A percentile compares a stretch with the other conserved stretches of the same genome.
Evolutionary conservation across 768 basidiomycete species (phyloP).

Genomic region (Calocybe indica): DNA sequence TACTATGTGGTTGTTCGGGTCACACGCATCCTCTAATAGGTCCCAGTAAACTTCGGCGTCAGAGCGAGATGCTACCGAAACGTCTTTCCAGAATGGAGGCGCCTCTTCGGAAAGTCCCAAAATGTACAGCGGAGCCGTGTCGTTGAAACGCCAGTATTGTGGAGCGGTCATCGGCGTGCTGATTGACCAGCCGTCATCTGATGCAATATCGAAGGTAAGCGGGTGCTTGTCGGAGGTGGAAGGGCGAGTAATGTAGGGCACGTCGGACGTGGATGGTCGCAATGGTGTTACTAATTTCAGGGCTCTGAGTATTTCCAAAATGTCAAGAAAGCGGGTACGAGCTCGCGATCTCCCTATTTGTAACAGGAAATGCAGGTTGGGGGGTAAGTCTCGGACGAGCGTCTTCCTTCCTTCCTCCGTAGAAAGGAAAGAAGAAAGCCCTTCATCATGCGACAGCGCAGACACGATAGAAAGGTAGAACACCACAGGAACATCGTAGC

Average conservation of each 20-base stretch:
- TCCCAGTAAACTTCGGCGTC: conserved; percentile 53
- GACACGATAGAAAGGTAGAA: conserved; percentile 62
- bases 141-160: conserved; percentile 58
- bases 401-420: conserved; percentile 42
- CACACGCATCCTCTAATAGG: conserved; percentile 41
- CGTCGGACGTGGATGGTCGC: conserved; percentile 31
- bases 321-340: conserved; percentile 55
- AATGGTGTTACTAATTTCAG: conserved; percentile 61
- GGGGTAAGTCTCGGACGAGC: conserved; percentile 48
- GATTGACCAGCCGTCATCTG: conserved; percentile 36
- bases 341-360: conserved; percentile 55
- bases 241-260: conserved; percentile 41
- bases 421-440: conserved; percentile 45
- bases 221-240: conserved; percentile 36
- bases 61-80: conserved; percentile 30
- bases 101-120: conserved; percentile 49
- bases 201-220: conserved; percentile 34
- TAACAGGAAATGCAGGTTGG: conserved; percentile 40
- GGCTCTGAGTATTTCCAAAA: conserved; percentile 51
- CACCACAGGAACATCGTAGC: conserved; percentile 58
- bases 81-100: conserved; percentile 51
- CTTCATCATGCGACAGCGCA: conserved; percentile 47
- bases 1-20: conserved; percentile 23
- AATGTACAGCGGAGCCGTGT: conserved; percentile 48
- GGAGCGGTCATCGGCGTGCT: conserved; percentile 45